A percentile compares a stretch with the other conserved stretches of the same genome.
Evolutionary conservation across 2,329 filamentous ascomycete genomes (phyloP).

Genomic region (Aspergillus caelatus): DNA sequence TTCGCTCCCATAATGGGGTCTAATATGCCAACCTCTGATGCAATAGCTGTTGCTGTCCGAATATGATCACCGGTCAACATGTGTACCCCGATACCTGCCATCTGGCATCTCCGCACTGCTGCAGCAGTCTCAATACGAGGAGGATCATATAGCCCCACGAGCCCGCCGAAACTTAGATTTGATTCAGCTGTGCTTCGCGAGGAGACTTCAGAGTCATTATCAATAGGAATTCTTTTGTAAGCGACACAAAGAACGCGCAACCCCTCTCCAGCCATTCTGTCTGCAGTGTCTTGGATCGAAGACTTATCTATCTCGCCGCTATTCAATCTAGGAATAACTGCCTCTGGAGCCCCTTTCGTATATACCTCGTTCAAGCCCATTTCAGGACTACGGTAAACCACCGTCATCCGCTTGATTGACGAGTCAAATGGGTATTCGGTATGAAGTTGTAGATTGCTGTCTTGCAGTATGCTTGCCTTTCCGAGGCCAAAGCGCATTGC

Average conservation of each 20-base stretch:
- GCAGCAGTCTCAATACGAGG: conserved; percentile 62
- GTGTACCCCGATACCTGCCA: conserved; percentile 60
- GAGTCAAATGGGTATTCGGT: conserved; percentile 68
- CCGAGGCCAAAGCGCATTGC: conserved; percentile 61
- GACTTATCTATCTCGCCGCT: conserved; percentile 24
- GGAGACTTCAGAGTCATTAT: conserved; percentile 33
- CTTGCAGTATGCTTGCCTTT: conserved; percentile 47
- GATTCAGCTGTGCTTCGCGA: conserved; percentile 55
- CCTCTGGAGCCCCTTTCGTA: conserved; percentile 66
- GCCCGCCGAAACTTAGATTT: conserved; percentile 59
- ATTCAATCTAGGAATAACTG: conserved; percentile 48
- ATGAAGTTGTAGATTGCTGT: conserved; percentile 21
- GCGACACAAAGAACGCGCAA: conserved; percentile 64
- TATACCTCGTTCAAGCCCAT: conserved; percentile 48
- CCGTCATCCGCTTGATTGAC: conserved; percentile 68
- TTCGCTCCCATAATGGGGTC: conserved; percentile 47
- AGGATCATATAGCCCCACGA: conserved; percentile 65
- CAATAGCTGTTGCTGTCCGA: conserved; percentile 60
- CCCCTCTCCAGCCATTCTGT: conserved; percentile 63
- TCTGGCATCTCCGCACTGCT: conserved; percentile 56
- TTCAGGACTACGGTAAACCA: conserved; percentile 53
- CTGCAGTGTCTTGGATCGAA: conserved; percentile 40
- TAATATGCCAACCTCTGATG: conserved; percentile 60
- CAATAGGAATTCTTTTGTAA: conserved; percentile 33
- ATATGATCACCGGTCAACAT: conserved; percentile 63